phyloP scores from a whole-genome alignment of 257 asterid genomes.

The Nicotiana attenuata region DNA sequence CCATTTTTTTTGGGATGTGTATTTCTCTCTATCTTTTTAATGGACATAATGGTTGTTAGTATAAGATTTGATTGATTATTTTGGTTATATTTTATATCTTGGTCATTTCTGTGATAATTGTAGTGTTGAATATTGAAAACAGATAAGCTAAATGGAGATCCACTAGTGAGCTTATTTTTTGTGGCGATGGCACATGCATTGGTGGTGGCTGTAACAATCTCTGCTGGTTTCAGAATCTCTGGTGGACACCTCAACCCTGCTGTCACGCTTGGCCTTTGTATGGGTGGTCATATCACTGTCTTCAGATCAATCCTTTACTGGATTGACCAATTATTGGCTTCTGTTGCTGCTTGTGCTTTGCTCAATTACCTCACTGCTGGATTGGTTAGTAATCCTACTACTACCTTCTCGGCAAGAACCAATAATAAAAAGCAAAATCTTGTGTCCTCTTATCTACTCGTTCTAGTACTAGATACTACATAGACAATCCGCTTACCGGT shows the following conservation, averaged over 20 bases:
- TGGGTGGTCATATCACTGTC: slow-evolving; percentile 80
- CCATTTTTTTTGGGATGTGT: too few relatives aligned
- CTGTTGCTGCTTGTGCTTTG: slow-evolving; percentile 88
- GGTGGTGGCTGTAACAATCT: slow-evolving; percentile 78
- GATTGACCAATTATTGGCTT: slow-evolving; percentile 82
- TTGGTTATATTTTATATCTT: too few relatives aligned
- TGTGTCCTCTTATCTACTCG: too few relatives aligned
- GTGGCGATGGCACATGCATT: slow-evolving; percentile 92
- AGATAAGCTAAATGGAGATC: slow-evolving; percentile 62
- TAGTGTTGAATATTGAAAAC: background rate
- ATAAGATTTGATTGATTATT: too few relatives aligned
- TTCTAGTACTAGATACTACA: too few relatives aligned
- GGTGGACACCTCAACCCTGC: slow-evolving; percentile 96
- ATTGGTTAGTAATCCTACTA: slow-evolving; percentile 31
- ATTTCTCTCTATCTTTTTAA: too few relatives aligned
- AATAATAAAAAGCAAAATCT: too few relatives aligned
- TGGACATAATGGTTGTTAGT: too few relatives aligned
- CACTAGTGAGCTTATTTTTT: slow-evolving; percentile 70
- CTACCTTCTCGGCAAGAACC: background rate
- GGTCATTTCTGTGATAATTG: too few relatives aligned
- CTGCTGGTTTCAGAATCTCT: slow-evolving; percentile 86
- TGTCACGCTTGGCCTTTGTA: slow-evolving; percentile 75
- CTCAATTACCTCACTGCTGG: slow-evolving; percentile 80
- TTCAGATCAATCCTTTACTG: slow-evolving; percentile 69
- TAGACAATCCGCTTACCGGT: too few relatives aligned